Conservation (phyloP, 345 rosid species). For the Brassica incana region DNA sequence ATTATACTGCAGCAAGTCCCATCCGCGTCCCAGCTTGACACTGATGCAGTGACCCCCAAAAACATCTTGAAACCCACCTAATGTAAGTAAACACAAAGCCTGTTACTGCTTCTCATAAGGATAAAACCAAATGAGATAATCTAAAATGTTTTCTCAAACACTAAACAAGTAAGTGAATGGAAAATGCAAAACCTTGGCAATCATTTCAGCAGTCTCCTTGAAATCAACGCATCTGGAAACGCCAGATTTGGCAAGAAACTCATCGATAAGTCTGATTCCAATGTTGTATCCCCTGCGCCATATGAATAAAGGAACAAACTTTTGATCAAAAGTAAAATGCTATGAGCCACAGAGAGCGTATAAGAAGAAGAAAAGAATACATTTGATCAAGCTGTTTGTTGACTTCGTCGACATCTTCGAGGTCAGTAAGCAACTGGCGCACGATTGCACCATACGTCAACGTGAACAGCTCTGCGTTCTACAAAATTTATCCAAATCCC, state of each 20-base stretch:
- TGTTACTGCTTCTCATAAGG: not conserved
- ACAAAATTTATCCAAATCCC: constrained; percentile 23
- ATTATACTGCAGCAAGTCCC: constrained; percentile 82
- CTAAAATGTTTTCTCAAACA: not conserved
- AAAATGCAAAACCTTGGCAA: constrained; percentile 64
- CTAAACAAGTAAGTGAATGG: not conserved
- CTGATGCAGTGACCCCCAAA: constrained; percentile 82
- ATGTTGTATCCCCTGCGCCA: constrained; percentile 82
- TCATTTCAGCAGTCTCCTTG: constrained; percentile 83
- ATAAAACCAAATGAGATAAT: not conserved
- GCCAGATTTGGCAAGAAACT: constrained; percentile 89
- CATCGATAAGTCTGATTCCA: constrained; percentile 80
- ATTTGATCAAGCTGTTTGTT: constrained; percentile 97
- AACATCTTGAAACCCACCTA: constrained; percentile 98
- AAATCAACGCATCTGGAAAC: constrained; percentile 87
- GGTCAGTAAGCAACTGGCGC: constrained; percentile 86
- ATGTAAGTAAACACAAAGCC: not conserved
- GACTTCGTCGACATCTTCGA: constrained; percentile 96
- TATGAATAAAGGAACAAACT: not conserved
- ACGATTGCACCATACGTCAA: constrained; percentile 90
- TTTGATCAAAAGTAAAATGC: not conserved
- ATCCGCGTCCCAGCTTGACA: constrained; percentile 78
- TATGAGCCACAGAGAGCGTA: not conserved
- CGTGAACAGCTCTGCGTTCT: constrained; percentile 94
- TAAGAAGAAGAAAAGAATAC: constrained; percentile 38